Base-by-base conservation (phyloP, 805 yeast species). In the Suhomyces vadensis region DNA sequence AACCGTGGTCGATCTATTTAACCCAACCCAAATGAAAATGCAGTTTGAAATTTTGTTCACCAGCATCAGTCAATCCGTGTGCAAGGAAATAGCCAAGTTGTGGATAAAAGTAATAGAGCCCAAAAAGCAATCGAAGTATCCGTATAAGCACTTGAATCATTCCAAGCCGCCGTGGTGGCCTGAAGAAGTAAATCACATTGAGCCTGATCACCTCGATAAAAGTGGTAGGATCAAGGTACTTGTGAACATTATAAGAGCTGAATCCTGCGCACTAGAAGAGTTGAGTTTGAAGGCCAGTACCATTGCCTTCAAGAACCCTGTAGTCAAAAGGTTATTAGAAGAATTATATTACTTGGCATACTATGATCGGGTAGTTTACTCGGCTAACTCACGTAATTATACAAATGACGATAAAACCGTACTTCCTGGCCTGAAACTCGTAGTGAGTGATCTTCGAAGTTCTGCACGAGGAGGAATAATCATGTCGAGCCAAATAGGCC, bases 81-180 rank as follows among this genome's bases (percentile, higher is more conserved):
- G 94, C 58, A 84, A 83, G 48, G 51, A 66, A 3, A 61, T 86
- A 6, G 83, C 87, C 5, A 85, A 84, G 56, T 67, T 74, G 8
- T 85, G 90, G 89, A 83, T 86, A 36, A 77, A 74, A 52, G 60
- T 68, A 1, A 68, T 83, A 11, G 89, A 83, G 54, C 91, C 92
- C 2, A 70, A 64, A 42, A 85, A 85, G 49, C 88, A 84, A 60
- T 70, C 83, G 1, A 62, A 65, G 19, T 75, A 65, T 51, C 92
- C 92, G 3, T 85, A 85, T 57, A 83, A 78, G 42, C 55, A 57
- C 7, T 80, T 79, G 2, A 74, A 75, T 10, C 38, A 20, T 0
- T 52, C 75, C 9, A 77, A 69, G 49, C 94, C 92, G 0, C 54
- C 56, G 4, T 85, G 91, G 91, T 85, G 94, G 94, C 91, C 91